phyloP scores from a whole-genome alignment of 202 grass and related monocot genomes.

The Setaria viridis region DNA sequence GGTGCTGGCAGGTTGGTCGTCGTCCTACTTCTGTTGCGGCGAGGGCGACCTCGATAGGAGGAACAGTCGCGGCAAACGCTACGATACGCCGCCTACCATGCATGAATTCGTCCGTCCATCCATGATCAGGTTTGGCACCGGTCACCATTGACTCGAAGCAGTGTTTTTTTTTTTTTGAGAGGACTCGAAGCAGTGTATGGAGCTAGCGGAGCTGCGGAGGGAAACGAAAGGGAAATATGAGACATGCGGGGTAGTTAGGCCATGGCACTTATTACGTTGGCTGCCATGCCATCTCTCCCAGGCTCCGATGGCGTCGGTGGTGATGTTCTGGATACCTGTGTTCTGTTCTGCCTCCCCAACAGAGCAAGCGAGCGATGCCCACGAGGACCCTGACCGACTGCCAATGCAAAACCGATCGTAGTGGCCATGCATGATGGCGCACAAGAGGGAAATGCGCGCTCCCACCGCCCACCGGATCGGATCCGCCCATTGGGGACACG shows the following conservation, averaged over 20 bases:
- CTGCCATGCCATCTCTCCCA: background rate
- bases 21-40: background rate
- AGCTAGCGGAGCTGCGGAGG: too few species aligned
- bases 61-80: background rate
- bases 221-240: background rate
- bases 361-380: conserved; percentile 28
- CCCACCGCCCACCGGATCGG: too few species aligned
- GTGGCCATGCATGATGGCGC: background rate
- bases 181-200: background rate
- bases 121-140: conserved; percentile 1
- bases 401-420: background rate
- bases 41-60: background rate
- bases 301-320: background rate
- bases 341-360: conserved; percentile 18
- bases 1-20: background rate
- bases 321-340: background rate
- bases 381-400: background rate
- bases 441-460: background rate
- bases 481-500: background rate
- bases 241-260: background rate
- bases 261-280: background rate
- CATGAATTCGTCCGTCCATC: background rate
- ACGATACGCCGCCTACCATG: background rate
- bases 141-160: background rate
- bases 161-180: too few species aligned